Evolutionary conservation across 768 basidiomycete genomes (phyloP), one percentile per base, ranked within the genome.

Genomic region (Saitozyma podzolica): DNA sequence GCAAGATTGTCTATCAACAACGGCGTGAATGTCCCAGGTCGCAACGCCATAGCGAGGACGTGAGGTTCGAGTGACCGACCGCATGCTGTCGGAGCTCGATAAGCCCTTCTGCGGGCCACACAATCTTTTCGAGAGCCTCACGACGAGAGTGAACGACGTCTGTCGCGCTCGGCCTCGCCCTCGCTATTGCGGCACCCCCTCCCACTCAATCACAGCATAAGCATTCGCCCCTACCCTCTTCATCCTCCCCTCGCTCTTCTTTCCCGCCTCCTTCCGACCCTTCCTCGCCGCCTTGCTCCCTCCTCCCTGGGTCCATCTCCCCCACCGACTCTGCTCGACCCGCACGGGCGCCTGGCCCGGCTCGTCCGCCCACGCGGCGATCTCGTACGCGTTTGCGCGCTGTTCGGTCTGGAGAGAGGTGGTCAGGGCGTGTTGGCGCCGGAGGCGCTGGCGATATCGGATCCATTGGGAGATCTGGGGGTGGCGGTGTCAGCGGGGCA

Each of bases 301-400:
- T 5, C 29, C 29, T 29, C 29, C 29, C 29, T 29, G 29, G 29
- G 29, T 5, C 45, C 13, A 11, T 47, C 45, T n/a, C 40, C 8
- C 11, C 49, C 53, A 9, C 40, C 13, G 13, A 11, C 39, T 47
- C 14, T 50, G 16, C 45, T 47, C 45, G n/a, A 20, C 8, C 37
- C 58, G 53, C 3, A 66, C 56, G 9, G 69, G 69, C 13, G 69
- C 67, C 3, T 43, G 29, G 29, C 67, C 67, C 1, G 74, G 74
- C 40, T 66, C 61, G 37, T 72, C 71, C 8, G 74, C 58, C 74
- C 74, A 75, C 11, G 74, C 74, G 0, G 74, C 74, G 6, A 75
- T 70, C 40, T 75, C 74, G 52, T 68, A 75, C 20, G 65, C 66
- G 40, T 65, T 70, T 0, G 71, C 66, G 1, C 58, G 62, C 51